These are phyloP conservation scores for Kalaharituber pfeilii DNA, from an alignment of 2,329 filamentous ascomycete species.

Conservation along the genomic window DNA sequence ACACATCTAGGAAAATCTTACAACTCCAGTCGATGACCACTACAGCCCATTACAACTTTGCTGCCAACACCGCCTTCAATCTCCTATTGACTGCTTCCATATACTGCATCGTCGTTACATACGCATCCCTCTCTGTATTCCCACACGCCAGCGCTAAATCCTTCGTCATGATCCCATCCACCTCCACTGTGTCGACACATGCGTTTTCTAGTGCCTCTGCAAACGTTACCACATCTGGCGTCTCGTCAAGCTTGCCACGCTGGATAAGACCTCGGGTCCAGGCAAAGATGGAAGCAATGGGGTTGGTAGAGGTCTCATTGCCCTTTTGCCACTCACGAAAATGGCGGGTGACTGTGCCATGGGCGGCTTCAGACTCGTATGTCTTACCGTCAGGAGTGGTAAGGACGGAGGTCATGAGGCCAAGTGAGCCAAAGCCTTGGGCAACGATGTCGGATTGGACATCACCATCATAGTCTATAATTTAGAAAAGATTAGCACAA, in stretches of 20 bases:
- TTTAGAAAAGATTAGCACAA: neutral
- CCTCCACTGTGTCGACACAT: constrained; percentile 82
- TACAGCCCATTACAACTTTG: neutral
- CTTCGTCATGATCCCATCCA: constrained; percentile 97
- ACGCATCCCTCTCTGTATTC: constrained; percentile 65
- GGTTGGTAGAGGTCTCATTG: constrained; percentile 92
- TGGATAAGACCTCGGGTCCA: constrained; percentile 92
- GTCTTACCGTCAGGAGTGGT: constrained; percentile 94
- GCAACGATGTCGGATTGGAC: constrained; percentile 97
- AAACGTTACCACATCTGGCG: constrained; percentile 80
- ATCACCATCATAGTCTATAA: constrained; percentile 63
- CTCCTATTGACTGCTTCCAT: constrained; percentile 79
- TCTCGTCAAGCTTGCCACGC: constrained; percentile 80
- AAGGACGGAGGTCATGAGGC: constrained; percentile 95
- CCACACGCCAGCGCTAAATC: constrained; percentile 90
- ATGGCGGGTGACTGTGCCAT: constrained; percentile 95
- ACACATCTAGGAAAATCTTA: neutral
- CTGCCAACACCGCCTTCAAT: constrained; percentile 43
- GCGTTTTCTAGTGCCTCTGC: constrained; percentile 84
- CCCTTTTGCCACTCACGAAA: constrained; percentile 99
- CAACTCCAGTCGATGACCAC: neutral
- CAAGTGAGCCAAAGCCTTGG: constrained; percentile 93
- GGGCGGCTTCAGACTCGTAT: constrained; percentile 92
- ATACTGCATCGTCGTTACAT: constrained; percentile 86
- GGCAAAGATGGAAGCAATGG: constrained; percentile 96